phyloP scores from a whole-genome alignment of 345 rosid genomes.

The Leavenworthia alabamica region DNA sequence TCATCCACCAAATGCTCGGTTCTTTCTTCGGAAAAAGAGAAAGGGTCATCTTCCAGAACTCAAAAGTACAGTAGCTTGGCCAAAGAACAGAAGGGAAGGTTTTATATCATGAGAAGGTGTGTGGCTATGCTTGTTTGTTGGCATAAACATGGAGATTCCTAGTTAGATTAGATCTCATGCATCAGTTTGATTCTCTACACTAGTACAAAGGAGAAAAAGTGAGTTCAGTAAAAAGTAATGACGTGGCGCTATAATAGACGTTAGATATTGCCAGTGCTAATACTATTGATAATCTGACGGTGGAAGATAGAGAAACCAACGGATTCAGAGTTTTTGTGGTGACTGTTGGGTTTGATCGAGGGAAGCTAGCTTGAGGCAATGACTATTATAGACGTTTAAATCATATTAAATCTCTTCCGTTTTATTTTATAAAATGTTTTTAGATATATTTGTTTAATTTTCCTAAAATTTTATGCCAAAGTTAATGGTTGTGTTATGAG shows the following conservation, averaged over 20 bases:
- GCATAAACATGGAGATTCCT: slow-evolving; percentile 79
- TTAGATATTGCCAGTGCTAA: slow-evolving; percentile 21
- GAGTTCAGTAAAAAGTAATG: slow-evolving; percentile 6
- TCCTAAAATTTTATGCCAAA: too few species aligned
- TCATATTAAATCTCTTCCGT: not conserved
- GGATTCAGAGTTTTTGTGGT: slow-evolving; percentile 21
- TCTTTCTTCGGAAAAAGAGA: slow-evolving; percentile 53
- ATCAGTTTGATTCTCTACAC: slow-evolving; percentile 28
- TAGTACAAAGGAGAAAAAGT: slow-evolving; percentile 11
- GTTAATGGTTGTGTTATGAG: too few species aligned
- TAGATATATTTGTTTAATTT: not conserved
- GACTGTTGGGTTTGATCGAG: slow-evolving; percentile 21
- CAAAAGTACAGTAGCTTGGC: slow-evolving; percentile 79
- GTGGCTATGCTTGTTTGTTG: slow-evolving; percentile 99
- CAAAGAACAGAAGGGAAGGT: slow-evolving; percentile 88
- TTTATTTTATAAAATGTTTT: not conserved
- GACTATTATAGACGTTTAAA: not conserved
- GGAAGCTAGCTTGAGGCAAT: not conserved
- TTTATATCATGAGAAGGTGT: slow-evolving; percentile 93
- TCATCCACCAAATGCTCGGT: slow-evolving; percentile 54
- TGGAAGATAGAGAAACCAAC: slow-evolving; percentile 48
- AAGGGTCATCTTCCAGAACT: slow-evolving; percentile 57
- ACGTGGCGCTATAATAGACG: slow-evolving; percentile 15
- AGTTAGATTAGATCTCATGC: slow-evolving; percentile 22
- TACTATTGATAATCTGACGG: slow-evolving; percentile 46